phyloP scores from a whole-genome alignment of 1,139 yeast species.

The Suhomyces chickasaworum region DNA sequence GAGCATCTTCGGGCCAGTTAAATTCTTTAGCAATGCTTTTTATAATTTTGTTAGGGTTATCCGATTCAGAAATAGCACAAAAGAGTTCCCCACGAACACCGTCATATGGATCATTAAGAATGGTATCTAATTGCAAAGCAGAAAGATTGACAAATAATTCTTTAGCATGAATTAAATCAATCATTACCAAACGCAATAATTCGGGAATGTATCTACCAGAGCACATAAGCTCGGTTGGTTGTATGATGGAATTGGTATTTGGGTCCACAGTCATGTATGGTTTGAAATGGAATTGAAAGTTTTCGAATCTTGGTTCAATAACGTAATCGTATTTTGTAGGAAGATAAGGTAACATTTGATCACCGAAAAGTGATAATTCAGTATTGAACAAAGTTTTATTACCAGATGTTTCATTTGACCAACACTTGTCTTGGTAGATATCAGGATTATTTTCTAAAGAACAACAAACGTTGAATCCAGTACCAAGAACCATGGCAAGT shows the following conservation, averaged over 20 bases:
- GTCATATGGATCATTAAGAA: constrained; percentile 28
- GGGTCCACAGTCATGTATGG: constrained; percentile 41
- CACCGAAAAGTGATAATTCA: constrained; percentile 47
- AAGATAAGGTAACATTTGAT: constrained; percentile 30
- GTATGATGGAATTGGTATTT: constrained; percentile 39
- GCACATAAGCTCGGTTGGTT: constrained; percentile 57
- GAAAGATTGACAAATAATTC: constrained; percentile 34
- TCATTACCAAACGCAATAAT: constrained; percentile 44
- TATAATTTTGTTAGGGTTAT: constrained; percentile 26
- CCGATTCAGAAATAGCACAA: constrained; percentile 39
- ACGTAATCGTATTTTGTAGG: constrained; percentile 40
- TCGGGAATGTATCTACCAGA: constrained; percentile 62
- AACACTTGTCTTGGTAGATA: constrained; percentile 27
- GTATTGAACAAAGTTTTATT: constrained; percentile 35
- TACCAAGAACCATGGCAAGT: constrained; percentile 49
- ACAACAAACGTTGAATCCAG: constrained; percentile 49
- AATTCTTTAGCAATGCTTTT: constrained; percentile 25
- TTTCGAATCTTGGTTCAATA: constrained; percentile 39
- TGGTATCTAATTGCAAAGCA: constrained; percentile 7
- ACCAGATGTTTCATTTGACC: constrained; percentile 17
- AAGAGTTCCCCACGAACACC: constrained; percentile 45
- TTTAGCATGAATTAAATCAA: constrained; percentile 32
- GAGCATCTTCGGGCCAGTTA: constrained; percentile 23
- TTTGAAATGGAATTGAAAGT: constrained; percentile 27
- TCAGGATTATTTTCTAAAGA: constrained; percentile 26